These are phyloP conservation scores for Detonula confervacea DNA, from an alignment of 352 stramenopile genomes.

Conservation along the genomic window DNA sequence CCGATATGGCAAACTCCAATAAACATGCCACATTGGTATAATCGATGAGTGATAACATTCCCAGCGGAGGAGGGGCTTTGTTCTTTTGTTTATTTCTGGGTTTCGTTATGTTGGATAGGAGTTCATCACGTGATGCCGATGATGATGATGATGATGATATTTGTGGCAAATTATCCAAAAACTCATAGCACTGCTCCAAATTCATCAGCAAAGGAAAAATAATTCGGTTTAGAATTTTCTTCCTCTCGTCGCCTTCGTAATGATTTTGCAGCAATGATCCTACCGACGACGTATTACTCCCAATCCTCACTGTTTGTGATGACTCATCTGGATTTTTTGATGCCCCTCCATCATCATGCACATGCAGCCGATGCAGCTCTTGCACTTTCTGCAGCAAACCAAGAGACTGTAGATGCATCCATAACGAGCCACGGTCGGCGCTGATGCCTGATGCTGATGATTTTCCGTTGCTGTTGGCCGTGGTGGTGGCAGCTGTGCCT, in stretches of 20 bases:
- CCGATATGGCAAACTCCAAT: slow-evolving; percentile 75
- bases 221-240: slow-evolving; percentile 42
- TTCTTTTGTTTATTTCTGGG: slow-evolving; percentile 25
- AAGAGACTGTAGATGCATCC: slow-evolving; percentile 29
- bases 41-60: slow-evolving; percentile 82
- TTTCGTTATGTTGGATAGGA: slow-evolving; percentile 8
- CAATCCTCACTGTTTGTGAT: neutral
- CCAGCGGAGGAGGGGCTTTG: slow-evolving; percentile 56
- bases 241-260: slow-evolving; percentile 38
- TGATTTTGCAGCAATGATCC: slow-evolving; percentile 27
- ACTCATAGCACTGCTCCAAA: slow-evolving; percentile 52
- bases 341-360: neutral
- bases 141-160: slow-evolving; percentile 1
- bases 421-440: slow-evolving; percentile 38
- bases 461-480: no score
- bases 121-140: no score
- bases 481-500: no score
- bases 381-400: slow-evolving; percentile 38
- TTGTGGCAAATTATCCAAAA: slow-evolving; percentile 46
- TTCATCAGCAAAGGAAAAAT: slow-evolving; percentile 54
- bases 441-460: no score
- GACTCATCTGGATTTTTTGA: neutral
- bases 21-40: slow-evolving; percentile 84
- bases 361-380: slow-evolving; percentile 9
- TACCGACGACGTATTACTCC: neutral